Evolutionary conservation across 441 rosid genomes (phyloP), one percentile per base, ranked within the genome.

Genomic region (Hypseocharis bilobata): DNA sequence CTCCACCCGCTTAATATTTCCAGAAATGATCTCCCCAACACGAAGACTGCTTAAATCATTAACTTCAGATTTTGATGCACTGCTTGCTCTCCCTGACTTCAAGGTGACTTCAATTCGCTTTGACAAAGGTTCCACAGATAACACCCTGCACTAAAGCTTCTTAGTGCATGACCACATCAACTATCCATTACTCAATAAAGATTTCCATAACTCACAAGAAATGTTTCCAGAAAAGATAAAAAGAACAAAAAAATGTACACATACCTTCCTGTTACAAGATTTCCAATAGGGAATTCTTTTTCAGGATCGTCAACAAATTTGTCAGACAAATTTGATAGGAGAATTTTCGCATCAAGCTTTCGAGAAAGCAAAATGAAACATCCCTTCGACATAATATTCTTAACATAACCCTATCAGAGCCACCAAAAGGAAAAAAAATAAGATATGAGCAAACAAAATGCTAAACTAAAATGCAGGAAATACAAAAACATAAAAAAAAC

Each of bases 101-200:
- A 93, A 71, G 65, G 92, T 91, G 79, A 91, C 90, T 83, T 88
- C 99, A 60, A 93, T 80, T 65, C 99, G 82, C 78, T 83, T 82
- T 44, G 95, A 87, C 65, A 85, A 76, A 62, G 90, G 90, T 76
- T 91, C 99, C 67, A 91, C 95, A 28, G 83, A 70, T 72, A 87
- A 70, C 52, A 93, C 87, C 91, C 99, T 93, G 84, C 27, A 80
- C 29, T 70, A 25, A 65, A 68, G 60, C 65, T 58, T 60, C 51
- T 84, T 65, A 82, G 80, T 45, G 61, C 62, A 58, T 8, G 0
- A 6, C 34, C 49, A 29, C 47, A 25, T 30, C 32, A 52, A 59
- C n/a, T n/a, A n/a, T n/a, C n/a, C 51, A 69, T 40, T 63, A 42
- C 58, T 25, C 60, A 60, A 65, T n/a, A n/a, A n/a, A n/a, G n/a